Conservation (phyloP, 805 yeast species). For the Saccharomycopsis fodiens region DNA sequence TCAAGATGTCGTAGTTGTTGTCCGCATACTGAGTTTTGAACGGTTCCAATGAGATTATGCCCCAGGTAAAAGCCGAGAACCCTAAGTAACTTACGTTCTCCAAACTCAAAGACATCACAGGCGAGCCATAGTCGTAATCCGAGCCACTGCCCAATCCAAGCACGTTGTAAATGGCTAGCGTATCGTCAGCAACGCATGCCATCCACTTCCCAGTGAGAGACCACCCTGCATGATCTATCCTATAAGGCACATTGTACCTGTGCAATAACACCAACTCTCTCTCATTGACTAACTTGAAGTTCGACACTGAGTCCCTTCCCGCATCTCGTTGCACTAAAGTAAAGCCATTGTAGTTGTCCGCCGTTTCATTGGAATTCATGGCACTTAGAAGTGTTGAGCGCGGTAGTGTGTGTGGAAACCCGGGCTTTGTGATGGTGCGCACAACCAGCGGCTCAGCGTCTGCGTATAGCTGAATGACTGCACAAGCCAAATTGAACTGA, state of each 20-base stretch:
- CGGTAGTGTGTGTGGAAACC: background rate
- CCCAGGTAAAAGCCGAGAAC: slow-evolving; percentile 1
- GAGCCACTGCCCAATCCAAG: slow-evolving; percentile 10
- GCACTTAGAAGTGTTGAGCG: background rate
- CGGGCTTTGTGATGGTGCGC: slow-evolving; percentile 7
- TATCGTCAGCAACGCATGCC: background rate
- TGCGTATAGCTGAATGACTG: background rate
- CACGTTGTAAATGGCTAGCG: slow-evolving; percentile 5
- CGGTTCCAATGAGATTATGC: background rate
- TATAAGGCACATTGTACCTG: background rate
- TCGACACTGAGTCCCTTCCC: slow-evolving; percentile 6
- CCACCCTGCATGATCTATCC: slow-evolving; percentile 2
- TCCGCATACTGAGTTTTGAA: slow-evolving; percentile 3
- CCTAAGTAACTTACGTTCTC: slow-evolving; percentile 3
- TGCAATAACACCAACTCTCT: background rate
- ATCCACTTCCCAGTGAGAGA: slow-evolving; percentile 16
- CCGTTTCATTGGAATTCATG: background rate
- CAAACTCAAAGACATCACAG: background rate
- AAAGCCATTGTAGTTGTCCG: background rate
- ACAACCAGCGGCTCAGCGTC: background rate
- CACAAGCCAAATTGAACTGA: slow-evolving; percentile 2
- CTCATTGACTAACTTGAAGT: background rate
- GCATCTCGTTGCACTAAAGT: slow-evolving; percentile 5
- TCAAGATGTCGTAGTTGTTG: slow-evolving; percentile 9
- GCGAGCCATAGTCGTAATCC: background rate